A percentile compares a stretch with the other conserved stretches of the same genome.
These are phyloP conservation scores for Typha latifolia DNA, from an alignment of 176 grass and related monocot species.

Conservation along the genomic window DNA sequence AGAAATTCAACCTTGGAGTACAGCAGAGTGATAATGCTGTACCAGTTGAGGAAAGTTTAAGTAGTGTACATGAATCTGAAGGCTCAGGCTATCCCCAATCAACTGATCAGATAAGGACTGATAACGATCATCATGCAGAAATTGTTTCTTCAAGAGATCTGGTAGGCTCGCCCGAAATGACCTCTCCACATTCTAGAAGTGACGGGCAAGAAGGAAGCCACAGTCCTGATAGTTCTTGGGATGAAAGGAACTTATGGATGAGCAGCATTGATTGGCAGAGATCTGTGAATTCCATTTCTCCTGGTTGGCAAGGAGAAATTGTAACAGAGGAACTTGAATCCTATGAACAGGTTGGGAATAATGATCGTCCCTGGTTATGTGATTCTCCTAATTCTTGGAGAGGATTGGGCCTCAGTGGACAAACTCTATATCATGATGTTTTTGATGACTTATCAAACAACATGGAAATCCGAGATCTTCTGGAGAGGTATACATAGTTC, in stretches of 20 bases:
- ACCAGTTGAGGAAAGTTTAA: conserved; percentile 26
- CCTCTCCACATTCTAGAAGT: conserved; percentile 37
- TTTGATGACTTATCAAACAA: conserved; percentile 35
- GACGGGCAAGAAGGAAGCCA: conserved; percentile 57
- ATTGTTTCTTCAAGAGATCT: conserved; percentile 40
- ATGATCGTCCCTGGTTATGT: conserved; percentile 51
- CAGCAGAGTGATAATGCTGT: conserved; percentile 13
- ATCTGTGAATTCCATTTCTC: conserved; percentile 51
- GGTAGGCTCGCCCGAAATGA: conserved; percentile 28
- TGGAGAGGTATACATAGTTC: conserved; percentile 50
- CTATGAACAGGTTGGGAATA: conserved; percentile 27
- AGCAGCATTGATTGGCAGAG: conserved; percentile 59
- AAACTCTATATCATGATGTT: conserved; percentile 32
- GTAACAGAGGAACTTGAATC: conserved; percentile 45
- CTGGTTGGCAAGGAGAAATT: conserved; percentile 44
- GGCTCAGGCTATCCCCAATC: conserved; percentile 15
- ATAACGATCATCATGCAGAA: conserved; percentile 34
- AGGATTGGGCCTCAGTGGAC: conserved; percentile 34
- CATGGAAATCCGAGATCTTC: conserved; percentile 73
- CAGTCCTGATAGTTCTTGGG: conserved; percentile 60
- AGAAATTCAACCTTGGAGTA: conserved; percentile 3
- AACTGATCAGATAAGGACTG: conserved; percentile 14
- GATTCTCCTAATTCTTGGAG: conserved; percentile 80
- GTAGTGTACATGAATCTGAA: conserved; percentile 18
- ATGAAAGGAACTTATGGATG: conserved; percentile 78